Conservation (phyloP, 257 asterid species). For the Henckelia pumila region DNA sequence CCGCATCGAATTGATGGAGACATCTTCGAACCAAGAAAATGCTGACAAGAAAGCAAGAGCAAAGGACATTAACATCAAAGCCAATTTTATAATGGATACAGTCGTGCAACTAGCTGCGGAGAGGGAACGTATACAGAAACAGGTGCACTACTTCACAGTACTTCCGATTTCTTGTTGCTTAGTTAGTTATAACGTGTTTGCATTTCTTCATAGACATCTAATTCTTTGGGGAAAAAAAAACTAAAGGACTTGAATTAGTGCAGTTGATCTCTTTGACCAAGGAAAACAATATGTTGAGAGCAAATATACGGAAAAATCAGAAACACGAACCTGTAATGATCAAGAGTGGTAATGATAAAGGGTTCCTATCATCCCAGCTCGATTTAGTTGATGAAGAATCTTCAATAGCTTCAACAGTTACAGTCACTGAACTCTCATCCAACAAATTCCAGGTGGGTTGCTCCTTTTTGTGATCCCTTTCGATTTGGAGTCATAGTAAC, state of each 20-base stretch:
- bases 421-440: conserved; percentile 35
- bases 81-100: conserved; percentile 59
- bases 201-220: background rate
- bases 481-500: too few relatives aligned
- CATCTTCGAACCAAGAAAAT: conserved; percentile 45
- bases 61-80: conserved; percentile 54
- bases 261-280: conserved; percentile 56
- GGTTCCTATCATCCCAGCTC: conserved; percentile 22
- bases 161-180: conserved; percentile 1
- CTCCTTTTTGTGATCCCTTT: background rate
- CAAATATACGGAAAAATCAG: conserved; percentile 32
- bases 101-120: conserved; percentile 68
- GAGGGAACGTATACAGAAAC: conserved; percentile 73
- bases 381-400: conserved; percentile 25
- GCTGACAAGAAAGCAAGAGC: conserved; percentile 56
- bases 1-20: conserved; percentile 47
- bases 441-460: conserved; percentile 43
- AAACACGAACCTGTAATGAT: conserved; percentile 26
- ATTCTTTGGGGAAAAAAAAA: background rate
- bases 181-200: background rate
- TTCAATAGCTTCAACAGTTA: conserved; percentile 29
- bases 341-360: conserved; percentile 25
- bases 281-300: conserved; percentile 67
- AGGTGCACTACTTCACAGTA: conserved; percentile 38
- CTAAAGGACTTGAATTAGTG: conserved; percentile 14